Evolutionary conservation across 441 rosid species (phyloP).

Genomic region (Pelargonium exstipulatum): DNA sequence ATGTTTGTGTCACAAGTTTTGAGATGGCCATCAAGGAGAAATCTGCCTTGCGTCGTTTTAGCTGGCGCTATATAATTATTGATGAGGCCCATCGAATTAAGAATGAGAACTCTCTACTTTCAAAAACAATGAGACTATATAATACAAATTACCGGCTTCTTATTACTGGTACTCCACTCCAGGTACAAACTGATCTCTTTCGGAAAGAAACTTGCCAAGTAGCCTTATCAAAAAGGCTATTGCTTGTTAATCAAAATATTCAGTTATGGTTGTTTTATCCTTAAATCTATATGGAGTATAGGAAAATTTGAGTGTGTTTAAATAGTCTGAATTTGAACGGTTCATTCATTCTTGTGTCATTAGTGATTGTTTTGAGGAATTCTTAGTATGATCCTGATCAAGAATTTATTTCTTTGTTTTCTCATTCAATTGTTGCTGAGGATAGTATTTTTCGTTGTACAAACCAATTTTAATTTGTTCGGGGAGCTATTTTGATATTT

Average conservation of each 20-base stretch:
- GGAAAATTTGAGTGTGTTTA: too few relatives aligned
- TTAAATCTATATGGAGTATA: too few relatives aligned
- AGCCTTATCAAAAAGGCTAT: not conserved
- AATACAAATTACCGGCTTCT: slow-evolving; percentile 94
- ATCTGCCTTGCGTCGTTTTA: slow-evolving; percentile 78
- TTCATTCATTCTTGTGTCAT: too few relatives aligned
- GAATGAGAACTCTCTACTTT: slow-evolving; percentile 94
- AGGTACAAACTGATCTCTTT: slow-evolving; percentile 46
- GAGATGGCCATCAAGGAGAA: slow-evolving; percentile 99
- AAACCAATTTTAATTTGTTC: not conserved
- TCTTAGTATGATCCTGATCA: too few relatives aligned
- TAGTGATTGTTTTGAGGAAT: too few relatives aligned
- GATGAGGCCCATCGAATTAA: slow-evolving; percentile 99
- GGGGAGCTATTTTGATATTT: not conserved
- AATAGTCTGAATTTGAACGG: too few relatives aligned
- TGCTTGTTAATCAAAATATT: not conserved
- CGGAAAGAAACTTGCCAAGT: not conserved
- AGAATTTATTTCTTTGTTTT: too few relatives aligned
- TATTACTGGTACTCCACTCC: slow-evolving; percentile 98
- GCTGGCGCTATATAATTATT: slow-evolving; percentile 96
- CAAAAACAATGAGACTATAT: slow-evolving; percentile 93
- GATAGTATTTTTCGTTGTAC: too few relatives aligned
- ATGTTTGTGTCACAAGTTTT: slow-evolving; percentile 97
- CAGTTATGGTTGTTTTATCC: not conserved
- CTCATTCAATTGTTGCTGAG: too few relatives aligned